These are phyloP conservation scores for Hortiboletus rubellus DNA, from an alignment of 1,284 basidiomycete species.

Conservation along the genomic window DNA sequence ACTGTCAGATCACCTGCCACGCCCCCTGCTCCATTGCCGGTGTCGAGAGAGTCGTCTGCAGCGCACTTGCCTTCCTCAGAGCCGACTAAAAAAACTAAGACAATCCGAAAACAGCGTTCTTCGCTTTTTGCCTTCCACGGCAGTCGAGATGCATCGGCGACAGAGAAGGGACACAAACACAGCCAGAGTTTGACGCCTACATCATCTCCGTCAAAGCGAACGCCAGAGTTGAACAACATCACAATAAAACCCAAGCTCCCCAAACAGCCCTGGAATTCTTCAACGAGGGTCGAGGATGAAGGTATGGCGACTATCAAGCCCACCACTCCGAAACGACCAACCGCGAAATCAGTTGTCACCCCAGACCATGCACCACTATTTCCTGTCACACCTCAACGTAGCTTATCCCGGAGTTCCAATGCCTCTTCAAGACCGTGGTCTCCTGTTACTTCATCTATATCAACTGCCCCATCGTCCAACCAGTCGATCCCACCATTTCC, in stretches of 20 bases:
- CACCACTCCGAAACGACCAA: slow-evolving; percentile 50
- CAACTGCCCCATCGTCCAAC: slow-evolving; percentile 63
- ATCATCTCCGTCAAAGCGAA: slow-evolving; percentile 48
- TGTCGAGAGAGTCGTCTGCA: slow-evolving; percentile 27
- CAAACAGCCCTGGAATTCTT: slow-evolving; percentile 74
- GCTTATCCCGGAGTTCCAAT: slow-evolving; percentile 71
- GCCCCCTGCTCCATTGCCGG: slow-evolving; percentile 43
- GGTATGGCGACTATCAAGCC: slow-evolving; percentile 49
- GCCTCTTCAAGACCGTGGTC: slow-evolving; percentile 79
- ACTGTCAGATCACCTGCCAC: slow-evolving; percentile 46
- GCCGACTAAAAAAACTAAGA: slow-evolving; percentile 38
- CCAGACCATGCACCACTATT: slow-evolving; percentile 48
- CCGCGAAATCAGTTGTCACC: slow-evolving; percentile 43
- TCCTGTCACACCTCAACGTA: slow-evolving; percentile 50
- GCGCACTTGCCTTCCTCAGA: slow-evolving; percentile 51
- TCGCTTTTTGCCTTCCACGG: slow-evolving; percentile 57
- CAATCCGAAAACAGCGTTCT: slow-evolving; percentile 54
- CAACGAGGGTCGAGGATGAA: slow-evolving; percentile 64
- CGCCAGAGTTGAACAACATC: slow-evolving; percentile 40
- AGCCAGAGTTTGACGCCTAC: slow-evolving; percentile 70
- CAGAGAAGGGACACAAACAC: slow-evolving; percentile 62
- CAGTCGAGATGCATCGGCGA: slow-evolving; percentile 40
- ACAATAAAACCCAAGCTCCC: slow-evolving; percentile 43
- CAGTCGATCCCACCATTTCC: slow-evolving; percentile 44
- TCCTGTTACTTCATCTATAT: slow-evolving; percentile 68